Base-by-base conservation (phyloP, 2,329 filamentous ascomycete species). In the Talaromyces piceae region DNA sequence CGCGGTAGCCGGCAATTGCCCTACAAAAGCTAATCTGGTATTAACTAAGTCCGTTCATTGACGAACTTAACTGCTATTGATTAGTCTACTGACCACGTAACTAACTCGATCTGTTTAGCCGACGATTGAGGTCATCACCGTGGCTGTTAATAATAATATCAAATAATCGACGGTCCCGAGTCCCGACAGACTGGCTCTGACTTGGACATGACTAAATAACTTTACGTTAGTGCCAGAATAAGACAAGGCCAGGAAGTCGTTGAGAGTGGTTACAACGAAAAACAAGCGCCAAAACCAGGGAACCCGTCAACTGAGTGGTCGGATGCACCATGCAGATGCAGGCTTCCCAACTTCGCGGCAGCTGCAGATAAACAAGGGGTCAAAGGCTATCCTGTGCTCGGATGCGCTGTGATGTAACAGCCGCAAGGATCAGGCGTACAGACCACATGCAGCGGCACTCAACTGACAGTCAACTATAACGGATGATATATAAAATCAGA, bases 371-470 rank as follows among this genome's bases (percentile, higher is more conserved):
- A n/a, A 43, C 39, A 43, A 43, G 39, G 39, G 39, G 20, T 43
- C 20, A 8, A 6, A 43, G 22, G 39, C 39, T 43, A 43, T 43
- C 12, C 23, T 23, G 39, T 23, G 31, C 22, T 16, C 22, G n/a
- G 39, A 43, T n/a, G 39, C 39, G 39, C 41, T 37, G 47, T 52
- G 50, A 52, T 52, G 50, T 52, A 52, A 52, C 37, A 48, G 48
- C 50, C 48, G 50, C 50, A 52, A 52, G 50, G 50, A 52, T 51
- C 26, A 22, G 39, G 39, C 39, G 25, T 43, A 43, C 23, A 43
- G 20, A 25, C 16, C n/a, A 6, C 13, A 6, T n/a, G 5, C 31
- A n/a, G 31, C 18, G 4, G 31, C 31, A n/a, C 31, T 33, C n/a
- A 16, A 33, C 18, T 13, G n/a, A 33, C 3, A 16, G 13, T n/a